Evolutionary conservation across 768 basidiomycete genomes (phyloP).

Genomic region (Thelephora aurantiotincta): DNA sequence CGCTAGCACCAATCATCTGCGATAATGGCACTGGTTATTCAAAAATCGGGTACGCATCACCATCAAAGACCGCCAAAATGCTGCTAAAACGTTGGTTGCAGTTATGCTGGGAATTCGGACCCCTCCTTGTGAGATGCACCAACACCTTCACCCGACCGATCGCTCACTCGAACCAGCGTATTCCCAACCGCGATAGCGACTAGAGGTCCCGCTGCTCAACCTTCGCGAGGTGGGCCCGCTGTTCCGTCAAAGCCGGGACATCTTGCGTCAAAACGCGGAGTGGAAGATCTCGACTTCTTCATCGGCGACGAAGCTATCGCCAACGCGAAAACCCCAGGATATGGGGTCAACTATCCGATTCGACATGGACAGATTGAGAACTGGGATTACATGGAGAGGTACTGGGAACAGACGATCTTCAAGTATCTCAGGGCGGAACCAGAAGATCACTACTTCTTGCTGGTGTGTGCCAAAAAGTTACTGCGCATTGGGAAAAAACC

Average conservation of each 20-base stretch:
- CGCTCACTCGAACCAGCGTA: slow-evolving; percentile 36
- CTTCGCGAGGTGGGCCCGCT: slow-evolving; percentile 54
- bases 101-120: slow-evolving; percentile 97
- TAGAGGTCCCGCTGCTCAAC: slow-evolving; percentile 50
- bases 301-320: slow-evolving; percentile 97
- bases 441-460: slow-evolving; percentile 95
- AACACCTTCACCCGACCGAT: slow-evolving; percentile 3
- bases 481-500: background rate
- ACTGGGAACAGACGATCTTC: slow-evolving; percentile 99
- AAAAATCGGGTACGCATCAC: slow-evolving; percentile 76
- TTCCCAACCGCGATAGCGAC: slow-evolving; percentile 97
- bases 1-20: slow-evolving; percentile 88
- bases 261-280: slow-evolving; percentile 90
- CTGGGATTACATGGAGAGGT: slow-evolving; percentile 97
- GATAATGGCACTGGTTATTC: slow-evolving; percentile 97
- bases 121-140: slow-evolving; percentile 71
- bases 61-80: background rate
- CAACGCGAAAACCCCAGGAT: slow-evolving; percentile 88
- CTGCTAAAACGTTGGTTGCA: slow-evolving; percentile 16
- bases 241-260: slow-evolving; percentile 79
- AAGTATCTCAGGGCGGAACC: slow-evolving; percentile 98
- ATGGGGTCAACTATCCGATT: slow-evolving; percentile 92
- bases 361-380: slow-evolving; percentile 96
- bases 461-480: slow-evolving; percentile 40
- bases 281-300: slow-evolving; percentile 99